These are phyloP conservation scores for Fusarium verrucosum DNA, from an alignment of 2,329 filamentous ascomycete genomes.

Conservation along the genomic window DNA sequence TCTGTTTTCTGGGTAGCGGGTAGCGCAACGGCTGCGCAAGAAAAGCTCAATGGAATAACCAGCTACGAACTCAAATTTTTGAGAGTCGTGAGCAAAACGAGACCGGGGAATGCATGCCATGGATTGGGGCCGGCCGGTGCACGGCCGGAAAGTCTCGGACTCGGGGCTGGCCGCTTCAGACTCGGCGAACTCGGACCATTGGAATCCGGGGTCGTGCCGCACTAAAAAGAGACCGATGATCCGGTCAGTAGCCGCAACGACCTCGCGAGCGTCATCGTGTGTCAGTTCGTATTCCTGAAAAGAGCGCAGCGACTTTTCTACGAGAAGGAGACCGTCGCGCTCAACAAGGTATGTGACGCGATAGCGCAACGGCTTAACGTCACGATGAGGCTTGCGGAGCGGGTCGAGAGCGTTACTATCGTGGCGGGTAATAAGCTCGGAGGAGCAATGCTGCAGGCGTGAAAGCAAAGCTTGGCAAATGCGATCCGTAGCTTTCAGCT, in stretches of 20 bases:
- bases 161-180: slow-evolving; percentile 50
- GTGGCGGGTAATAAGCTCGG: slow-evolving; percentile 63
- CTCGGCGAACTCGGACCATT: slow-evolving; percentile 56
- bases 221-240: slow-evolving; percentile 62
- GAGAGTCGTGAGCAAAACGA: slow-evolving; percentile 53
- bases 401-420: slow-evolving; percentile 58
- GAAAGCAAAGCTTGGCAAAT: slow-evolving; percentile 60
- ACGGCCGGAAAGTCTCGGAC: slow-evolving; percentile 54
- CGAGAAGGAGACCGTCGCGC: slow-evolving; percentile 53
- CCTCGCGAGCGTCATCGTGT: slow-evolving; percentile 55
- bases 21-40: slow-evolving; percentile 55
- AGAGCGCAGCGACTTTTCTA: slow-evolving; percentile 58
- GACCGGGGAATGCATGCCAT: slow-evolving; percentile 57
- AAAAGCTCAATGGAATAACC: slow-evolving; percentile 61
- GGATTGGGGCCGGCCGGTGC: slow-evolving; percentile 54
- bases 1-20: slow-evolving; percentile 50
- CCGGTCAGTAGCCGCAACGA: slow-evolving; percentile 59
- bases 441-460: slow-evolving; percentile 61
- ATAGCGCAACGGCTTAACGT: slow-evolving; percentile 58
- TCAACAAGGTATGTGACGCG: slow-evolving; percentile 59
- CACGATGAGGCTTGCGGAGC: slow-evolving; percentile 47
- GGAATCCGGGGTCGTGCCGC: slow-evolving; percentile 60
- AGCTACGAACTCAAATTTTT: slow-evolving; percentile 49
- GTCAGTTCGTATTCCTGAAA: slow-evolving; percentile 60
- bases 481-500: slow-evolving; percentile 56